Conservation (phyloP, 2,329 filamentous ascomycete genomes). For the Alternaria ventricosa region DNA sequence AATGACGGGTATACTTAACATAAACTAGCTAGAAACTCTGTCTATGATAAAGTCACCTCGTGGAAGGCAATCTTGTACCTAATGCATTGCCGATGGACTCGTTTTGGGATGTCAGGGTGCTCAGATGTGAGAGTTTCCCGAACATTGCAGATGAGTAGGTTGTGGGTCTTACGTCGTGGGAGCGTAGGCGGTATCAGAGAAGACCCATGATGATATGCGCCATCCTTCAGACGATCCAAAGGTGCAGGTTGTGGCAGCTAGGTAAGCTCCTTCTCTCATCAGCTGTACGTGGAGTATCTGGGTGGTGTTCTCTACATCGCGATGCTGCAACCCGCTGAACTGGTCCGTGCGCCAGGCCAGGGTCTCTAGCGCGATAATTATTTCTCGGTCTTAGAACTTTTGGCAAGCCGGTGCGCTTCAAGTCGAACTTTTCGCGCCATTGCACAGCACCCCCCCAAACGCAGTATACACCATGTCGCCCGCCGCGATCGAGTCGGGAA, state of each 20-base stretch:
- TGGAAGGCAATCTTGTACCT: no score
- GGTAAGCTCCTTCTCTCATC: not conserved
- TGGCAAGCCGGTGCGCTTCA: slow-evolving; percentile 7
- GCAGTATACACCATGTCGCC: slow-evolving; percentile 42
- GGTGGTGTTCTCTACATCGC: not conserved
- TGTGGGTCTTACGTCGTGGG: not conserved
- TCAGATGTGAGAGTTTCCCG: not conserved
- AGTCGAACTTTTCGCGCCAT: slow-evolving; percentile 10
- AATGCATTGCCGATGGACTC: no score
- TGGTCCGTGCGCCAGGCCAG: slow-evolving; percentile 1
- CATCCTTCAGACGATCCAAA: no score
- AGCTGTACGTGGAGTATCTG: not conserved
- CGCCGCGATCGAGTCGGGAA: slow-evolving; percentile 47
- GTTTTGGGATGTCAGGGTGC: not conserved
- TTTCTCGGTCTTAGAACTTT: slow-evolving; percentile 10
- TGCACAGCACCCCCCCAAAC: not conserved
- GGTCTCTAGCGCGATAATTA: slow-evolving; percentile 14
- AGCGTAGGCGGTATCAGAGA: not conserved
- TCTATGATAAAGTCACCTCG: no score
- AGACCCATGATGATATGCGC: no score
- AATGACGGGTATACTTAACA: not conserved
- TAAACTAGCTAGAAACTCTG: no score
- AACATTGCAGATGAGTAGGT: not conserved
- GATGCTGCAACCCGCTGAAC: not conserved
- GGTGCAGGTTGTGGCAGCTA: not conserved